Conservation (phyloP, 1,139 yeast species). For the Candida smagusa region DNA sequence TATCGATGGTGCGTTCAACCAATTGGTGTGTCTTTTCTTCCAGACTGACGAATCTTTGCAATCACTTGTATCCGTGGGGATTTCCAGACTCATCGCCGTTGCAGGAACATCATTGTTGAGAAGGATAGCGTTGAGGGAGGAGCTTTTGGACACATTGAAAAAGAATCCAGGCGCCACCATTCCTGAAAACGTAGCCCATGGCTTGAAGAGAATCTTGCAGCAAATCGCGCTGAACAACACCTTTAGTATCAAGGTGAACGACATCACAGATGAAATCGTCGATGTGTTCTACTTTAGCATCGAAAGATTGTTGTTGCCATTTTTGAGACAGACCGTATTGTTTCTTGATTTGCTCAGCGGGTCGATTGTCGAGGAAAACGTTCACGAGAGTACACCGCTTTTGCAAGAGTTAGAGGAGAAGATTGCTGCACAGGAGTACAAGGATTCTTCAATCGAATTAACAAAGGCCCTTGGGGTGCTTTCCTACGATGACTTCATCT, state of each 20-base stretch:
- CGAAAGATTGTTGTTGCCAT: slow-evolving; percentile 32
- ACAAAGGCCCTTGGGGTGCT: slow-evolving; percentile 21
- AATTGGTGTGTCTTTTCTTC: slow-evolving; percentile 36
- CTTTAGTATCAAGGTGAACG: background rate
- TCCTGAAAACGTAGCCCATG: background rate
- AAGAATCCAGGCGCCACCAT: slow-evolving; percentile 2
- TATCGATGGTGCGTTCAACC: slow-evolving; percentile 35
- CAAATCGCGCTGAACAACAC: background rate
- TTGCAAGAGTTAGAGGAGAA: slow-evolving; percentile 14
- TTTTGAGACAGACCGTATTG: slow-evolving; percentile 35
- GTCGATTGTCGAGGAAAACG: slow-evolving; percentile 23
- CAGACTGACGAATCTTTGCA: slow-evolving; percentile 44
- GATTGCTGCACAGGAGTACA: slow-evolving; percentile 15
- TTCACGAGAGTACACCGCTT: slow-evolving; percentile 13
- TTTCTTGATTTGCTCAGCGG: slow-evolving; percentile 35
- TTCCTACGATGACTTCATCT: slow-evolving; percentile 17
- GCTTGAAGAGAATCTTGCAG: slow-evolving; percentile 1
- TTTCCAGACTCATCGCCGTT: slow-evolving; percentile 25
- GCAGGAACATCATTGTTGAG: slow-evolving; percentile 18
- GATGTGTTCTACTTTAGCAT: slow-evolving; percentile 22
- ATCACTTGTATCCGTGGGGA: slow-evolving; percentile 30
- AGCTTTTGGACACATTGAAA: background rate
- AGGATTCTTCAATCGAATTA: slow-evolving; percentile 21
- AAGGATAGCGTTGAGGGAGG: slow-evolving; percentile 3
- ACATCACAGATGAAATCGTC: slow-evolving; percentile 8